phyloP scores from a whole-genome alignment of 23 red algal species.

The Porphyridium purpureum region DNA sequence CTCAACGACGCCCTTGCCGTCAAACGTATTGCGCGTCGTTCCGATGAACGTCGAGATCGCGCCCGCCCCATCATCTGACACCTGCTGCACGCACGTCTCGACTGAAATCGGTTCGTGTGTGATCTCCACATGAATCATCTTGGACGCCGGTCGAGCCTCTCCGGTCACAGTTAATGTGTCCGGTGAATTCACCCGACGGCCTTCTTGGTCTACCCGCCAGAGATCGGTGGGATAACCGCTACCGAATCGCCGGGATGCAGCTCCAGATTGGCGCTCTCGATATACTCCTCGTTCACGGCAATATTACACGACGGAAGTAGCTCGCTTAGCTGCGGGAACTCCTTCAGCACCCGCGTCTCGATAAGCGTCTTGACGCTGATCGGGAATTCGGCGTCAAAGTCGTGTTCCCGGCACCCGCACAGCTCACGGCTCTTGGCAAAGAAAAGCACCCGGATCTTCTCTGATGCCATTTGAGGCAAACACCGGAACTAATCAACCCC shows the following conservation, averaged over 20 bases:
- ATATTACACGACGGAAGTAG: slow-evolving; percentile 13
- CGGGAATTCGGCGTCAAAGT: too few species aligned
- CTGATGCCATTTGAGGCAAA: too few species aligned
- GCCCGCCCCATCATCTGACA: slow-evolving; percentile 17
- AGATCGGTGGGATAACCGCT: slow-evolving; percentile 58
- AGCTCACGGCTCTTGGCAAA: too few species aligned
- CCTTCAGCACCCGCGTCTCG: too few species aligned
- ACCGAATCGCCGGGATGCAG: slow-evolving; percentile 36
- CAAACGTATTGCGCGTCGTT: slow-evolving; percentile 52
- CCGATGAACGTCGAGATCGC: slow-evolving; percentile 59
- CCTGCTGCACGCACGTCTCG: not conserved
- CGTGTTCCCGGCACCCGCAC: too few species aligned
- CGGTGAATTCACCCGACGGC: not conserved
- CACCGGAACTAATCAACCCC: too few species aligned
- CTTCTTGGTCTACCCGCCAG: slow-evolving; percentile 17
- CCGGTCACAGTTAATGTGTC: not conserved
- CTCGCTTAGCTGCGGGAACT: slow-evolving; percentile 6
- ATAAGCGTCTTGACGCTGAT: too few species aligned
- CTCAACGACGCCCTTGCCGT: slow-evolving; percentile 44
- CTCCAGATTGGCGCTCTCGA: not conserved
- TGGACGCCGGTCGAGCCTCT: not conserved
- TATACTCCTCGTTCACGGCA: slow-evolving; percentile 36
- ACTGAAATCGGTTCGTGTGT: not conserved
- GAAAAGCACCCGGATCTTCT: too few species aligned
- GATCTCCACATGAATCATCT: not conserved